Percentiles rank a stretch among this genome's conserved stretches.
These are phyloP conservation scores for Haplosporangium sp. DNA, from an alignment of 371 early-diverging fungal species.

Conservation along the genomic window DNA sequence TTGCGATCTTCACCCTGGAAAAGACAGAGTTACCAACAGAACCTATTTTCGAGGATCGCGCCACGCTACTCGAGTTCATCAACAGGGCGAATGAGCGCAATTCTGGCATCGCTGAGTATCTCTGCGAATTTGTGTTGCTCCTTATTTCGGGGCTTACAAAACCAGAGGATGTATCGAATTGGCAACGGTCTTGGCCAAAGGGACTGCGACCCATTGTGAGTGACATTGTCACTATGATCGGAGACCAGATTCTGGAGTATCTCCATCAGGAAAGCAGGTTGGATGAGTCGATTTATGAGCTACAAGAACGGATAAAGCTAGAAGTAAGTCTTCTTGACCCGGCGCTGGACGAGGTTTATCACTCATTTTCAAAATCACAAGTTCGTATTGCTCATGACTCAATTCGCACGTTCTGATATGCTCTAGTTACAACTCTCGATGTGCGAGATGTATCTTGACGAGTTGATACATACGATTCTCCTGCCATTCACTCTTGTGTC, in stretches of 20 bases:
- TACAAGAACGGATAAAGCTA: constrained; percentile 6
- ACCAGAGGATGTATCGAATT: constrained; percentile 14
- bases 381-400: not conserved
- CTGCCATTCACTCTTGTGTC: constrained; percentile 18
- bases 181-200: constrained; percentile 39
- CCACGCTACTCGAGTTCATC: constrained; percentile 42
- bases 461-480: constrained; percentile 32
- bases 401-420: not conserved
- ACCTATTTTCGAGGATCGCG: constrained; percentile 16
- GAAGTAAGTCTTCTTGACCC: constrained; percentile 19
- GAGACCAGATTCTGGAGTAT: constrained; percentile 39
- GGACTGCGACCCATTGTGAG: constrained; percentile 18
- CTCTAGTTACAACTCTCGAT: constrained; percentile 30
- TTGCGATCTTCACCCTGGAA: constrained; percentile 45
- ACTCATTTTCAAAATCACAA: too few relatives aligned
- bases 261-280: constrained; percentile 16
- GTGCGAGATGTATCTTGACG: constrained; percentile 44
- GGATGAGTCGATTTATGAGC: not conserved
- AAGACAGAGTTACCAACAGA: constrained; percentile 13
- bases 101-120: constrained; percentile 57
- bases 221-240: constrained; percentile 19
- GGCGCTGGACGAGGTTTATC: too few relatives aligned
- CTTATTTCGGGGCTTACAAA: constrained; percentile 16
- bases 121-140: constrained; percentile 52
- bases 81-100: constrained; percentile 54